Percentiles rank a stretch among this genome's conserved stretches.
phyloP scores from a whole-genome alignment of 192 early-diverging fungal species.

The Coemansia sp. region DNA sequence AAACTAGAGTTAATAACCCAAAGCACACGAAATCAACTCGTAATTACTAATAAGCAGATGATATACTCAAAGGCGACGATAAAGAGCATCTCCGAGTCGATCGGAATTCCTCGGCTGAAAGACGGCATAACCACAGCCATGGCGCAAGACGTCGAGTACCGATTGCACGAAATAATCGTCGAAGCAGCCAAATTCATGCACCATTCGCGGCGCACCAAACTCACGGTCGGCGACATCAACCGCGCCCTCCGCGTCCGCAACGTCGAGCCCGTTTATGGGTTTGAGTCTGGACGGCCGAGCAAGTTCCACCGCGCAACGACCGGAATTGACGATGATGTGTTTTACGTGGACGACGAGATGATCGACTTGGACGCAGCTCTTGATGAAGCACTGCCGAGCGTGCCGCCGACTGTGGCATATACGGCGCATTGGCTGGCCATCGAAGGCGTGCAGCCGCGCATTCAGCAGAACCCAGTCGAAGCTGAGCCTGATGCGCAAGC shows the following conservation, averaged over 20 bases:
- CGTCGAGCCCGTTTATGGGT: constrained; percentile 96
- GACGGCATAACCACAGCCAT: constrained; percentile 83
- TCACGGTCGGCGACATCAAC: constrained; percentile 86
- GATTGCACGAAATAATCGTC: constrained; percentile 88
- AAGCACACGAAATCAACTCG: too few relatives aligned
- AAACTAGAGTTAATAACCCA: too few relatives aligned
- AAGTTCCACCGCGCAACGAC: constrained; percentile 72
- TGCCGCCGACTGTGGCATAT: constrained; percentile 85
- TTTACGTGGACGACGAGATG: constrained; percentile 92
- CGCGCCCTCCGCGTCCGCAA: constrained; percentile 86
- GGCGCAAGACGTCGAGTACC: constrained; percentile 92
- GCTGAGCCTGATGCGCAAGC: too few relatives aligned
- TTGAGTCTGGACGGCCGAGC: constrained; percentile 63
- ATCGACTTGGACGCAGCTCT: constrained; percentile 88
- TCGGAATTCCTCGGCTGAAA: constrained; percentile 79
- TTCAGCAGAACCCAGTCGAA: constrained; percentile 83
- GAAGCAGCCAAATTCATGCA: constrained; percentile 98
- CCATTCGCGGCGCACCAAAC: constrained; percentile 80
- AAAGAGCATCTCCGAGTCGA: constrained; percentile 79
- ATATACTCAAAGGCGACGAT: constrained; percentile 47
- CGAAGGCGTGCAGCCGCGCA: constrained; percentile 97
- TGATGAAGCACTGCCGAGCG: constrained; percentile 80
- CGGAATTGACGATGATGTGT: constrained; percentile 62
- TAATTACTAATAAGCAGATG: constrained; percentile 4
- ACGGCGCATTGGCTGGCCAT: constrained; percentile 99